Conservation (phyloP, 1,284 basidiomycete species). For the Cryptococcus sp. region DNA sequence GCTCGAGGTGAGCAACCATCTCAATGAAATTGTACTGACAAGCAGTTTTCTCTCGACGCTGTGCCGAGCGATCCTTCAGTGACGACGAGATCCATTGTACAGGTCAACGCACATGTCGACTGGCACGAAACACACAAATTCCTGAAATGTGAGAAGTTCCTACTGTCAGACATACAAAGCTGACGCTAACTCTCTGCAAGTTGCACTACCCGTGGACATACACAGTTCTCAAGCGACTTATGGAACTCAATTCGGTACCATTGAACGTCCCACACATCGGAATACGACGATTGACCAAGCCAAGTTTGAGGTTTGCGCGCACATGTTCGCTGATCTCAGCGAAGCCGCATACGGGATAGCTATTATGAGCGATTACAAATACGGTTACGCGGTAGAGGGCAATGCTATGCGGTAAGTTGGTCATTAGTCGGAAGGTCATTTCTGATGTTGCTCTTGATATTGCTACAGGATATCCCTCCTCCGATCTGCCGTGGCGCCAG, state of each 20-base stretch:
- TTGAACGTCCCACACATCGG: constrained; percentile 86
- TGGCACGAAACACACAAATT: constrained; percentile 34
- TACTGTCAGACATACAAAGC: too few species aligned
- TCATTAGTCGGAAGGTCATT: neutral
- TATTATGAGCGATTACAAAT: constrained; percentile 86
- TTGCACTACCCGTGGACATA: constrained; percentile 58
- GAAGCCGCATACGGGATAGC: constrained; percentile 84
- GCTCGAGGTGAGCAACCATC: constrained; percentile 3
- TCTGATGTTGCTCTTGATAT: neutral
- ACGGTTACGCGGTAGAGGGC: constrained; percentile 55
- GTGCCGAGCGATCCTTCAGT: neutral
- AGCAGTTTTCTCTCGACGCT: constrained; percentile 12
- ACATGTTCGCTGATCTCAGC: constrained; percentile 61
- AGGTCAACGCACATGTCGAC: constrained; percentile 9
- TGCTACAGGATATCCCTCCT: constrained; percentile 70
- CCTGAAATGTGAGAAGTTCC: constrained; percentile 11
- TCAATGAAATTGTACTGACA: constrained; percentile 69
- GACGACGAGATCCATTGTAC: neutral
- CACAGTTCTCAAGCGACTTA: constrained; percentile 79
- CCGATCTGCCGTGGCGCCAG: constrained; percentile 84
- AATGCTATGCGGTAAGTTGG: constrained; percentile 24
- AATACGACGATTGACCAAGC: constrained; percentile 73
- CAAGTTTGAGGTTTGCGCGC: constrained; percentile 70
- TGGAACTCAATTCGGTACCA: constrained; percentile 88
- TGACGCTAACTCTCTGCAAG: constrained; percentile 32